Percentiles rank a stretch among this genome's conserved stretches.
These are phyloP conservation scores for Alternaria sp. DNA, from an alignment of 2,329 filamentous ascomycete genomes.

Conservation along the genomic window DNA sequence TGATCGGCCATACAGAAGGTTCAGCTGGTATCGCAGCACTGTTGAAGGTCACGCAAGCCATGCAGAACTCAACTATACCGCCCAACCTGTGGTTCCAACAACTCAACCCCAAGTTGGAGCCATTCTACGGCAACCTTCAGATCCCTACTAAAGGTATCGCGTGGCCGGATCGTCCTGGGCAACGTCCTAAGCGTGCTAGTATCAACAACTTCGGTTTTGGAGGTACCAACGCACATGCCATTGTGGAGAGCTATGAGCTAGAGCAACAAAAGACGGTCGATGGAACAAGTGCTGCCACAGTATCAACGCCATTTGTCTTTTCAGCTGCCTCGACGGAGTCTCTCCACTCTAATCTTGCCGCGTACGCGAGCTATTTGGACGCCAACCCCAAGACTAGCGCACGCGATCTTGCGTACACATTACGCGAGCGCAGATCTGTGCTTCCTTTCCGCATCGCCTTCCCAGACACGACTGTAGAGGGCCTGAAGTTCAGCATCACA, in stretches of 20 bases:
- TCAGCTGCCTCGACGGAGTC: not conserved
- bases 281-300: too few species aligned
- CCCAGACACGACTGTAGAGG: not conserved
- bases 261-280: too few species aligned
- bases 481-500: not conserved
- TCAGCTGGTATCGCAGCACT: conserved; percentile 50
- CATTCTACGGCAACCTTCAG: conserved; percentile 20
- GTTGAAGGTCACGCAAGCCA: conserved; percentile 49
- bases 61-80: conserved; percentile 36
- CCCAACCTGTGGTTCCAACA: conserved; percentile 45
- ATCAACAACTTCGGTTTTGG: conserved; percentile 40
- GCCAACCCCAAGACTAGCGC: not conserved
- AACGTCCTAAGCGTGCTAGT: conserved; percentile 22
- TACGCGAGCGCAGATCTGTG: not conserved
- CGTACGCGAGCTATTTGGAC: not conserved
- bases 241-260: conserved; percentile 23
- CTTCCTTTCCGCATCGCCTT: not conserved
- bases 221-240: conserved; percentile 40
- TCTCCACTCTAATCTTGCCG: not conserved
- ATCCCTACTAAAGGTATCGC: conserved; percentile 10
- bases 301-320: not conserved
- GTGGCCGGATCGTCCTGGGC: conserved; percentile 20
- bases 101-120: conserved; percentile 44
- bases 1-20: conserved; percentile 55
- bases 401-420: not conserved